Evolutionary conservation across 1,284 basidiomycete genomes (phyloP).

Genomic region (Trichosporon sp.): DNA sequence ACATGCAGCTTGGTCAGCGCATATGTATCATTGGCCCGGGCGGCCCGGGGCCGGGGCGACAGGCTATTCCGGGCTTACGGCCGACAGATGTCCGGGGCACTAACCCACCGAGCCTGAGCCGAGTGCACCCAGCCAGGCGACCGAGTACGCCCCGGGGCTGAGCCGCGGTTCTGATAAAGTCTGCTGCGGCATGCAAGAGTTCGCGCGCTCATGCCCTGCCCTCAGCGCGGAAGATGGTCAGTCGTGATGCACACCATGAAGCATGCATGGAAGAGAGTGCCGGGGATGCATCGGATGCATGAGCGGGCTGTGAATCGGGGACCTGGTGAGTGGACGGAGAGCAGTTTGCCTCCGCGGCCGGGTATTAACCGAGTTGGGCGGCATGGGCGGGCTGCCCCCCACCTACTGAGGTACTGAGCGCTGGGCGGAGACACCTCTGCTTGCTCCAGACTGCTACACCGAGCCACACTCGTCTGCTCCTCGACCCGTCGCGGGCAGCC

Average conservation of each 20-base stretch:
- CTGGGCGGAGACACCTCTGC: not conserved
- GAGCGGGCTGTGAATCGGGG: not conserved
- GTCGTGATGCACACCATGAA: no score
- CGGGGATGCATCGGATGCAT: not conserved
- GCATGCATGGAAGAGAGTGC: not conserved
- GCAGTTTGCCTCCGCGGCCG: not conserved
- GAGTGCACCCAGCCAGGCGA: not conserved
- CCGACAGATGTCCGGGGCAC: constrained; percentile 1
- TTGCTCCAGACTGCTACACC: not conserved
- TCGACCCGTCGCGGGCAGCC: not conserved
- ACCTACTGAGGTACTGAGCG: not conserved
- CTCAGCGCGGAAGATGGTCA: no score
- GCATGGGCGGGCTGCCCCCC: not conserved
- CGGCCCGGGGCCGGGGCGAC: not conserved
- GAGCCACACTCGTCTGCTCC: not conserved
- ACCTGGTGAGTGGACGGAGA: not conserved
- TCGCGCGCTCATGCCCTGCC: no score
- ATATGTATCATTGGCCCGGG: constrained; percentile 1
- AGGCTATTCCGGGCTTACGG: not conserved
- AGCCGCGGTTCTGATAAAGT: not conserved
- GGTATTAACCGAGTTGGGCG: not conserved
- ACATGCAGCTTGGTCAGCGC: not conserved
- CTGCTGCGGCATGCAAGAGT: not conserved
- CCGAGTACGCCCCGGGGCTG: not conserved
- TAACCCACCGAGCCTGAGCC: not conserved